These are phyloP conservation scores for Colletotrichum ledebouriae DNA, from an alignment of 2,329 filamentous ascomycete species.

Conservation along the genomic window DNA sequence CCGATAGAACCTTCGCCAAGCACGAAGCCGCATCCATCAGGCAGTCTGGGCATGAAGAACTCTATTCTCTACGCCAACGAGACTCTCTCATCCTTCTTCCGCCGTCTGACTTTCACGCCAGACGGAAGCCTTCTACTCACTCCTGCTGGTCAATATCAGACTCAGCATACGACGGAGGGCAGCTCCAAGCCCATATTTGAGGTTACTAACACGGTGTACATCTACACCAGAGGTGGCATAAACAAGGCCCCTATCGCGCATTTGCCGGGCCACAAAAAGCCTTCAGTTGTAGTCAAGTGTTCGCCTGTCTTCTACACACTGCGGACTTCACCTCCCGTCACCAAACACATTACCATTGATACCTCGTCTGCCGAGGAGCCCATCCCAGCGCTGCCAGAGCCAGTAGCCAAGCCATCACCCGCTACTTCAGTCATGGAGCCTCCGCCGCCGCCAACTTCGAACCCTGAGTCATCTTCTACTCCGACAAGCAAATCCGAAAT, in stretches of 20 bases:
- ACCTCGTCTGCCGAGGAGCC: constrained; percentile 89
- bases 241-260: constrained; percentile 97
- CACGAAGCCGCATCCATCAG: constrained; percentile 71
- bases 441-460: constrained; percentile 74
- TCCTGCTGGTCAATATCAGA: constrained; percentile 94
- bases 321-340: constrained; percentile 75
- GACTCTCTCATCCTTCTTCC: constrained; percentile 96
- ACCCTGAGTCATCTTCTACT: constrained; percentile 54
- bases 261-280: constrained; percentile 97
- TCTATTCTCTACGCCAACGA: constrained; percentile 96
- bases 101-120: constrained; percentile 91
- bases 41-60: constrained; percentile 79
- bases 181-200: constrained; percentile 85
- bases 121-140: constrained; percentile 95
- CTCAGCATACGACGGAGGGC: constrained; percentile 74
- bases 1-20: constrained; percentile 87
- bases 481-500: constrained; percentile 57
- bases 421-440: constrained; percentile 82
- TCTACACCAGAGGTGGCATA: constrained; percentile 95
- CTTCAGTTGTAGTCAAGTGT: constrained; percentile 94
- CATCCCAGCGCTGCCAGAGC: constrained; percentile 87
- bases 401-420: constrained; percentile 74
- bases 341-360: constrained; percentile 93
- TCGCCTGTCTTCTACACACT: constrained; percentile 91
- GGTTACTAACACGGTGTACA: constrained; percentile 96